Percentiles rank a stretch among this genome's conserved stretches.
phyloP scores from a whole-genome alignment of 768 basidiomycete genomes.

The Pulveroboletus sp. region DNA sequence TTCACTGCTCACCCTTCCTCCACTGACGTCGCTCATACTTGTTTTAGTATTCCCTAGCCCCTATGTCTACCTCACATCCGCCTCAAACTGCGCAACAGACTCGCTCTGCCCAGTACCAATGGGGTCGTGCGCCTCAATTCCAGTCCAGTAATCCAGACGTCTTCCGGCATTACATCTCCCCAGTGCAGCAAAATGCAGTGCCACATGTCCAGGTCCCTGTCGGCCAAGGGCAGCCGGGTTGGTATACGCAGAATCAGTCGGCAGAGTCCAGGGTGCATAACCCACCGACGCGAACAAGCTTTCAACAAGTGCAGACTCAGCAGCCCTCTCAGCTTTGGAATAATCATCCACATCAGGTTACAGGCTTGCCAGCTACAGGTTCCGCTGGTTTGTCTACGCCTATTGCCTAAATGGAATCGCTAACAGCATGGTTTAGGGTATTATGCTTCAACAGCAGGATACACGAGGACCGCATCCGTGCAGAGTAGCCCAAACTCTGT shows the following conservation, averaged over 20 bases:
- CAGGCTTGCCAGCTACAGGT: neutral
- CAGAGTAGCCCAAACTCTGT: neutral
- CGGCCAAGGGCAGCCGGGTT: slow-evolving; percentile 5
- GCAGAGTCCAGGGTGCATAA: slow-evolving; percentile 2
- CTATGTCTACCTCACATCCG: neutral
- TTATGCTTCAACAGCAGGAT: slow-evolving; percentile 1
- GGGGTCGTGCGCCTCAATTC: neutral
- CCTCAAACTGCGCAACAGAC: slow-evolving; percentile 12
- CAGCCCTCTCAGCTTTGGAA: slow-evolving; percentile 11
- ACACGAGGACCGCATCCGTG: neutral
- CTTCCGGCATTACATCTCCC: slow-evolving; percentile 5
- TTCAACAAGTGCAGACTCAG: slow-evolving; percentile 6
- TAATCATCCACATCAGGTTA: slow-evolving; percentile 5
- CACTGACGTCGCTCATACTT: slow-evolving; percentile 6
- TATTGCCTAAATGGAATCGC: neutral
- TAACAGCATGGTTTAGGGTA: slow-evolving; percentile 2
- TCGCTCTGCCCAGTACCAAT: neutral
- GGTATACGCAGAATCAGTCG: slow-evolving; percentile 14
- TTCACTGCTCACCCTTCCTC: neutral
- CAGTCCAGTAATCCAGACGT: neutral
- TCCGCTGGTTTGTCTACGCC: slow-evolving; percentile 9
- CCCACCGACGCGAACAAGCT: slow-evolving; percentile 1
- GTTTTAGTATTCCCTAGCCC: slow-evolving; percentile 10
- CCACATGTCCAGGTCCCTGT: slow-evolving; percentile 1
- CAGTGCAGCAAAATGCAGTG: neutral